Evolutionary conservation across 345 rosid genomes (phyloP).

Genomic region (Eucalyptus camaldulensis): DNA sequence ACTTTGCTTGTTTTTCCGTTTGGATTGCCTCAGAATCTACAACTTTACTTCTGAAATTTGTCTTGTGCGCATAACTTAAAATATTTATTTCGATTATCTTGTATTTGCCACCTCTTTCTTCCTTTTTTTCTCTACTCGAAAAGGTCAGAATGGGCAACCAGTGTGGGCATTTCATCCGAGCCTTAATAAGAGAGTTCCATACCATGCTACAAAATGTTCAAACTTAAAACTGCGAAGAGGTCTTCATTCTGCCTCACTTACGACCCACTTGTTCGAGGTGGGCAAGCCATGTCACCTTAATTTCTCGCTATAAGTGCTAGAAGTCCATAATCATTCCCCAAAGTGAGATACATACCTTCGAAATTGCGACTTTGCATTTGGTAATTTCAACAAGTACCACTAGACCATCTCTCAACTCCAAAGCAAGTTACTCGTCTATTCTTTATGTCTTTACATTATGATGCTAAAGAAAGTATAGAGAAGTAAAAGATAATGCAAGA

Average conservation of each 20-base stretch:
- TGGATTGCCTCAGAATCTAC: background rate
- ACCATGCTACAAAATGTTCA: background rate
- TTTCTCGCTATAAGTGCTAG: background rate
- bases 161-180: background rate
- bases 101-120: no score
- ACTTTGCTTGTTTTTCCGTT: background rate
- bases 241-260: background rate
- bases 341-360: background rate
- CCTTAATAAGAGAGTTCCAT: background rate
- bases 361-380: no score
- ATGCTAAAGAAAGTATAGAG: background rate
- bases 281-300: background rate
- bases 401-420: background rate
- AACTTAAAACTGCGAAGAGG: background rate
- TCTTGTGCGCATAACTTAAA: background rate
- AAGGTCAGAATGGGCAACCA: no score
- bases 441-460: background rate
- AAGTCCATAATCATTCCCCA: background rate
- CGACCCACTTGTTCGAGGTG: background rate
- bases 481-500: background rate
- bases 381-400: background rate
- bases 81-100: no score
- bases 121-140: no score
- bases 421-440: background rate
- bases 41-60: background rate